These are phyloP conservation scores for Xylariaceae sp. DNA, from an alignment of 2,329 filamentous ascomycete genomes.

Conservation along the genomic window DNA sequence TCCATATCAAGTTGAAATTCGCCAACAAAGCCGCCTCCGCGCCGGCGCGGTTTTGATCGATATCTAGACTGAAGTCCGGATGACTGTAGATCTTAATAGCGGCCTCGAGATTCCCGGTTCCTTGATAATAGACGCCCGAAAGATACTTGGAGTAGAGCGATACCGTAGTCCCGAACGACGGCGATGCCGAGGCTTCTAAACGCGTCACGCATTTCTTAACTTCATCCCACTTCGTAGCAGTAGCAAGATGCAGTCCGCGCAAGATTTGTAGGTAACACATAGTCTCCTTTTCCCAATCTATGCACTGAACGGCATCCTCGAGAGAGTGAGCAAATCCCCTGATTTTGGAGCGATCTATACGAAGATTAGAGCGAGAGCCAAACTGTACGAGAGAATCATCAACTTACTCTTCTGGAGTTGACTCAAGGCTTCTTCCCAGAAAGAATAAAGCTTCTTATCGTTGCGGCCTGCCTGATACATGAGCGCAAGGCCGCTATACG, in stretches of 20 bases:
- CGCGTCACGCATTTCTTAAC: conserved; percentile 55
- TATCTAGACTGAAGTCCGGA: conserved; percentile 50
- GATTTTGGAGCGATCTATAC: conserved; percentile 27
- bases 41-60: conserved; percentile 46
- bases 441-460: conserved; percentile 35
- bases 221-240: conserved; percentile 63
- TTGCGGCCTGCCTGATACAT: conserved; percentile 36
- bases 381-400: conserved; percentile 1
- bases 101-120: conserved; percentile 62
- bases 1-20: conserved; percentile 64
- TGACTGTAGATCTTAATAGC: conserved; percentile 65
- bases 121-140: conserved; percentile 69
- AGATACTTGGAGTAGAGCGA: conserved; percentile 63
- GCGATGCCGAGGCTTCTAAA: conserved; percentile 42
- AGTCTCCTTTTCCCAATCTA: conserved; percentile 60
- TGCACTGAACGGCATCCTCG: conserved; percentile 51
- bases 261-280: conserved; percentile 67
- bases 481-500: conserved; percentile 48
- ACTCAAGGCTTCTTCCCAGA: conserved; percentile 38
- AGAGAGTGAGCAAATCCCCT: conserved; percentile 47
- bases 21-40: conserved; percentile 62
- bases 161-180: conserved; percentile 42
- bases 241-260: conserved; percentile 63
- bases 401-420: conserved; percentile 33
- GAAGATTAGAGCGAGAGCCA: conserved; percentile 2